Percentiles rank a stretch among this genome's conserved stretches.
These are phyloP conservation scores for Decorospora gaudefroyi DNA, from an alignment of 2,329 filamentous ascomycete species.

Conservation along the genomic window DNA sequence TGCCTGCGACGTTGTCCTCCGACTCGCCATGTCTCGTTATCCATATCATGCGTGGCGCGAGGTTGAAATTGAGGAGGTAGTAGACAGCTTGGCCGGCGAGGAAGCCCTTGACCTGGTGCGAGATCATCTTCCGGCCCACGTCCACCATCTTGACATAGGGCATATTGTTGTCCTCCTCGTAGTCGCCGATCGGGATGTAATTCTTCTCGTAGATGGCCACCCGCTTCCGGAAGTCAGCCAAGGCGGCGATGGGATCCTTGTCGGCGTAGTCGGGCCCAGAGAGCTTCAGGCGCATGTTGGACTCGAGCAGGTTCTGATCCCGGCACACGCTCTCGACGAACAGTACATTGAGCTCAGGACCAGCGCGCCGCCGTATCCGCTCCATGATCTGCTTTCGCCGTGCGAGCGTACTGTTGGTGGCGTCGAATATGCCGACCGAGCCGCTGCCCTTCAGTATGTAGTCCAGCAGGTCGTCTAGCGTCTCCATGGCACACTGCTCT, in stretches of 20 bases:
- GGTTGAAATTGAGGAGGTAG: slow-evolving; percentile 95
- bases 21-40: slow-evolving; percentile 95
- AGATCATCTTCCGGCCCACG: slow-evolving; percentile 90
- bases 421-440: slow-evolving; percentile 92
- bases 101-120: slow-evolving; percentile 89
- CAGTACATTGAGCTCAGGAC: slow-evolving; percentile 82
- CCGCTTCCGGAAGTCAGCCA: slow-evolving; percentile 89
- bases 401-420: slow-evolving; percentile 92
- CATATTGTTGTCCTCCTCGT: slow-evolving; percentile 87
- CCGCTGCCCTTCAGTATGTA: slow-evolving; percentile 83
- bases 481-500: slow-evolving; percentile 90
- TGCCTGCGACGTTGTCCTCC: slow-evolving; percentile 80
- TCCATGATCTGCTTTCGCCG: slow-evolving; percentile 83
- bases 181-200: slow-evolving; percentile 86
- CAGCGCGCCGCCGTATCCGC: slow-evolving; percentile 79
- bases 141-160: slow-evolving; percentile 98
- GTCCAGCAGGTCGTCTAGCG: slow-evolving; percentile 86
- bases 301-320: slow-evolving; percentile 81
- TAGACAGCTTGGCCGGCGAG: slow-evolving; percentile 89
- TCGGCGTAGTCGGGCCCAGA: slow-evolving; percentile 95
- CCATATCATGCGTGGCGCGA: slow-evolving; percentile 95
- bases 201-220: slow-evolving; percentile 93
- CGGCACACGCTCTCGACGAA: slow-evolving; percentile 95
- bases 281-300: slow-evolving; percentile 96
- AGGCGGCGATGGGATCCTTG: slow-evolving; percentile 82